Evolutionary conservation across 139 green algal genomes (phyloP).

Genomic region (Monoraphidium neglectum): DNA sequence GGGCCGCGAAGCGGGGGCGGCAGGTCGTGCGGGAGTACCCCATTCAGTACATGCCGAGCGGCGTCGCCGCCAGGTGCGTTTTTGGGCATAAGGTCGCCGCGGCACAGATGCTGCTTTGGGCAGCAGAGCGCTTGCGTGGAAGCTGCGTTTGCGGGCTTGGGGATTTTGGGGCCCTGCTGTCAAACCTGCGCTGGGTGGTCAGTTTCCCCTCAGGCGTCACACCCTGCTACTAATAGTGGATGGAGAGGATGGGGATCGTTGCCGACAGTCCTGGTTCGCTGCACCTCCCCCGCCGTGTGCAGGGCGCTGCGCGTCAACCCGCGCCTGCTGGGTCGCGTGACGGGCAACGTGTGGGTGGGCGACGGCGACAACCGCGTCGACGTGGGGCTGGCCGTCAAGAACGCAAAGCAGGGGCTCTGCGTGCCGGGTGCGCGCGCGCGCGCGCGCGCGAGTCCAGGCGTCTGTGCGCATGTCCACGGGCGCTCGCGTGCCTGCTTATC

Average conservation of each 20-base stretch:
- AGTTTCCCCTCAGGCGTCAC: no score
- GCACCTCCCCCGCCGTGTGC: no score
- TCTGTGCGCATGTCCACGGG: background rate
- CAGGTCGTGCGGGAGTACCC: conserved; percentile 41
- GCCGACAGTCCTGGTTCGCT: no score
- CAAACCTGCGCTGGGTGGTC: no score
- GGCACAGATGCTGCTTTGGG: no score
- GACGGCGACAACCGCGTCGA: conserved; percentile 66
- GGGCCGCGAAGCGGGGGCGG: background rate
- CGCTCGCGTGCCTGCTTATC: no score
- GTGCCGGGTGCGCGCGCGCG: conserved; percentile 61
- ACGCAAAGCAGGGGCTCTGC: conserved; percentile 61
- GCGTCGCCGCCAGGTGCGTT: background rate
- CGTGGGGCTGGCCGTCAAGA: conserved; percentile 83
- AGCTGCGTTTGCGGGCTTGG: no score
- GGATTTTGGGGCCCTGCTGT: no score
- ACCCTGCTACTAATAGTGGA: no score
- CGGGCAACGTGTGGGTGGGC: conserved; percentile 69
- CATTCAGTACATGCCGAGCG: conserved; percentile 55
- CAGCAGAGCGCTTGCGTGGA: no score
- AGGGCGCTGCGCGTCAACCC: conserved; percentile 51
- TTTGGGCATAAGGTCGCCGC: no score
- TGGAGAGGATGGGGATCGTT: no score
- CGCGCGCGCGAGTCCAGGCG: background rate
- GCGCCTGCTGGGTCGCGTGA: conserved; percentile 70